These are phyloP conservation scores for Pholiota molesta DNA, from an alignment of 768 basidiomycete species.

Conservation along the genomic window DNA sequence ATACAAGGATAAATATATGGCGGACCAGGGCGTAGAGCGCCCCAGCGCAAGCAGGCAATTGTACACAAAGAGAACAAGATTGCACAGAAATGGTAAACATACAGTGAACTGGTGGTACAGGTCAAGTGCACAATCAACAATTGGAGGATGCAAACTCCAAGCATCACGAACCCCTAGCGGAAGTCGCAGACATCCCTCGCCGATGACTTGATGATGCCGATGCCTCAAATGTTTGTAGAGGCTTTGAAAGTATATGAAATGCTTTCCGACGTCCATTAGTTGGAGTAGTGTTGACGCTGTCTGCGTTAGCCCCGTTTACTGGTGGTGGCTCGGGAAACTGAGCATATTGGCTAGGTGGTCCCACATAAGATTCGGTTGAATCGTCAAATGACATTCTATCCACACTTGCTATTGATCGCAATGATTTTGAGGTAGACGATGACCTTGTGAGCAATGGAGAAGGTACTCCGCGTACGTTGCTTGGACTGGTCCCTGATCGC, in stretches of 20 bases:
- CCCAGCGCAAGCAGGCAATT: slow-evolving; percentile 15
- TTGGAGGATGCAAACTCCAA: slow-evolving; percentile 11
- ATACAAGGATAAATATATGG: slow-evolving; percentile 24
- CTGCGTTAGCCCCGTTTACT: slow-evolving; percentile 44
- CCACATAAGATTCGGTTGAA: slow-evolving; percentile 50
- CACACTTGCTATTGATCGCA: slow-evolving; percentile 38
- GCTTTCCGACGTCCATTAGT: slow-evolving; percentile 62
- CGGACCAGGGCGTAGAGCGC: slow-evolving; percentile 11
- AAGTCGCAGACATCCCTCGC: slow-evolving; percentile 55
- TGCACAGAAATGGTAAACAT: slow-evolving; percentile 26
- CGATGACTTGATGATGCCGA: slow-evolving; percentile 43
- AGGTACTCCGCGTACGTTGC: slow-evolving; percentile 43
- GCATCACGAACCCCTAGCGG: slow-evolving; percentile 47
- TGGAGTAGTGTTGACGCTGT: slow-evolving; percentile 49
- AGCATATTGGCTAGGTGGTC: slow-evolving; percentile 72
- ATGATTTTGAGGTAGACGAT: slow-evolving; percentile 60
- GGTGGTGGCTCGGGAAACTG: slow-evolving; percentile 70
- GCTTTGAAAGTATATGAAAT: slow-evolving; percentile 71
- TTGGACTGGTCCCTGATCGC: slow-evolving; percentile 72
- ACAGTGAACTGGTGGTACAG: slow-evolving; percentile 31
- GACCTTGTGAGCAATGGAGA: slow-evolving; percentile 51
- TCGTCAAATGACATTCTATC: slow-evolving; percentile 46
- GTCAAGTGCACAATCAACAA: slow-evolving; percentile 14
- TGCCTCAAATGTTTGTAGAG: slow-evolving; percentile 41
- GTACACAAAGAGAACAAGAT: slow-evolving; percentile 27